These are phyloP conservation scores for Amoebophrya sp. DNA, from an alignment of 169 alveolate genomes.

Conservation along the genomic window DNA sequence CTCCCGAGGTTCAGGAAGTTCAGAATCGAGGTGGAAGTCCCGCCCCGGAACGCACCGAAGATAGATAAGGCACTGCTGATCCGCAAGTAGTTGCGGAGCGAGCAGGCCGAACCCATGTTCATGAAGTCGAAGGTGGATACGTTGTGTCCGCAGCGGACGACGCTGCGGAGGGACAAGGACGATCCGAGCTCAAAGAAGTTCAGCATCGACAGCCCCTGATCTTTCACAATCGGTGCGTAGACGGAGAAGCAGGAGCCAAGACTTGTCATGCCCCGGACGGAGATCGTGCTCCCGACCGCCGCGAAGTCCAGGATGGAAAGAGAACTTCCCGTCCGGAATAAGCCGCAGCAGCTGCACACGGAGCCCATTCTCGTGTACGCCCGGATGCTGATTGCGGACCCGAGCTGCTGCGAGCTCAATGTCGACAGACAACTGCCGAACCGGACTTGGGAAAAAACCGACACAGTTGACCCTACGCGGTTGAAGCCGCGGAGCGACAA, in stretches of 20 bases:
- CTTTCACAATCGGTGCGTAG: not conserved
- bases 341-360: not conserved
- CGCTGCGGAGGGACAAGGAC: not conserved
- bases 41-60: not conserved
- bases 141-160: not conserved
- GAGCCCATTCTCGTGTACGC: not conserved
- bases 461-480: not conserved
- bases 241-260: not conserved
- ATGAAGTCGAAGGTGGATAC: not conserved
- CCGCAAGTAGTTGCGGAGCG: not conserved
- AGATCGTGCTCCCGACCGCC: not conserved
- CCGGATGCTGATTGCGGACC: not conserved
- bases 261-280: not conserved
- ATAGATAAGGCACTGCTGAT: slow-evolving; percentile 14
- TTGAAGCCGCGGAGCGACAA: not conserved
- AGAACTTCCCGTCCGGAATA: not conserved
- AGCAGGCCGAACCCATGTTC: not conserved
- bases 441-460: not conserved
- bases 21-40: not conserved
- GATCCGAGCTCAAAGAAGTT: not conserved
- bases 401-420: not conserved
- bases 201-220: not conserved
- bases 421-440: slow-evolving; percentile 9
- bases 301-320: slow-evolving; percentile 12
- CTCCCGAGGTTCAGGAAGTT: slow-evolving; percentile 12